Base-by-base conservation (phyloP, 768 basidiomycete genomes). In the Suillus variegatus region DNA sequence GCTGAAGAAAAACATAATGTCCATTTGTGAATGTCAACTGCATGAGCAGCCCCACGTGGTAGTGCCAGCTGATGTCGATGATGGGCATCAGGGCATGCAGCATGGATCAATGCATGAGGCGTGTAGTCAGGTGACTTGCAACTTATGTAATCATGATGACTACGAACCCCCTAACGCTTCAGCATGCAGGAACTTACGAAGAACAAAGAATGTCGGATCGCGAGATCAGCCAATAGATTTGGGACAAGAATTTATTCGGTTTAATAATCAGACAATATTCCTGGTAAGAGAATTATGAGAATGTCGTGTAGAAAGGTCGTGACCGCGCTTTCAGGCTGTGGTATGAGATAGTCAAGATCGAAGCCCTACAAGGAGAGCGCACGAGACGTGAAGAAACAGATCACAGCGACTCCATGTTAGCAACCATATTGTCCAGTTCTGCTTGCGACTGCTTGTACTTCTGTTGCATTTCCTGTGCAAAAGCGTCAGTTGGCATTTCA, bases 401-500 rank as follows among this genome's bases (percentile, higher is more conserved):
- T 84, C 78, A 91, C 71, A 93, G 70, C 71, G 82, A 82, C 74
- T 89, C 87, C 93, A 97, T 93, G 78, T 78, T 85, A 64, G 80
- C 71, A 66, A 90, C 88, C 67, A 98, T 86, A 63, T 95, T 93
- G 71, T 93, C 91, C 76, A 99, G 81, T 67, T 97, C 96, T 46
- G 76, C 76, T 79, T 98, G 89, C 51, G 92, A 87, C 61, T 83
- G 69, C 75, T 83, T 82, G 82, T 89, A 92, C 76, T 95, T 95
- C 66, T 73, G 80, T 67, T 85, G 71, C 66, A 84, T 81, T 70
- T 95, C 93, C 93, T 95, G 77, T 66, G 67, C 43, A 66, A 66
- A 40, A 49, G 51, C 3, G 10, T 43, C 41, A 51, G 14, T 64
- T 55, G 64, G 60, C 70, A 49, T 22, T 60, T 40, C 28, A 60